phyloP scores from a whole-genome alignment of 345 rosid genomes.

The Gossypium mustelinum region DNA sequence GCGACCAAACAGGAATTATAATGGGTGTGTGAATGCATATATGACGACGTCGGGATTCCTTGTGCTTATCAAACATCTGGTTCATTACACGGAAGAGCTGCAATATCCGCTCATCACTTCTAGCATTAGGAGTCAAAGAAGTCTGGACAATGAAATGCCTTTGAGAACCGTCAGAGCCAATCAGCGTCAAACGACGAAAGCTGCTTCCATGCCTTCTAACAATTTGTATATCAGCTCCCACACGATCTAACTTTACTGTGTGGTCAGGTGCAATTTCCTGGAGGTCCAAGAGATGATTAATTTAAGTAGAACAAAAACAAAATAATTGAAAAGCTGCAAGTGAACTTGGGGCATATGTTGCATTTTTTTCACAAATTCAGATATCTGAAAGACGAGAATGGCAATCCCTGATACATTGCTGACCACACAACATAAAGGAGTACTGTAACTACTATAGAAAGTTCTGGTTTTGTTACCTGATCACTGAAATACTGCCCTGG shows the following conservation, averaged over 20 bases:
- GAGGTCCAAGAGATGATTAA: slow-evolving; percentile 18
- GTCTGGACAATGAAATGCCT: slow-evolving; percentile 96
- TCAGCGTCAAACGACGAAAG: slow-evolving; percentile 88
- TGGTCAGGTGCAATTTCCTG: slow-evolving; percentile 98
- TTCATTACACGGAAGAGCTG: slow-evolving; percentile 99
- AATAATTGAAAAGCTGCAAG: neutral
- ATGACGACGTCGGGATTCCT: slow-evolving; percentile 90
- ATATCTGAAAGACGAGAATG: neutral
- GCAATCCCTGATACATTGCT: neutral
- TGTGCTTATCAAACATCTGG: slow-evolving; percentile 99
- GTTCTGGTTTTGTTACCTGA: slow-evolving; percentile 48
- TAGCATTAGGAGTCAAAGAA: slow-evolving; percentile 96
- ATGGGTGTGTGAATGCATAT: slow-evolving; percentile 92
- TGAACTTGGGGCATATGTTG: neutral
- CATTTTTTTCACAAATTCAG: neutral
- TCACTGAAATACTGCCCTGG: slow-evolving; percentile 97
- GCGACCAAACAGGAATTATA: slow-evolving; percentile 99
- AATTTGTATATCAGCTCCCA: slow-evolving; percentile 93
- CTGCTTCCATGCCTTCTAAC: slow-evolving; percentile 99
- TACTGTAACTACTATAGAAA: neutral
- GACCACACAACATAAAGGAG: neutral
- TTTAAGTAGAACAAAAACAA: slow-evolving; percentile 13
- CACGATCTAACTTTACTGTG: slow-evolving; percentile 81
- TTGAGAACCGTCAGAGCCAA: slow-evolving; percentile 97
- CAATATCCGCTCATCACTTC: slow-evolving; percentile 93